Percentiles rank a stretch among this genome's conserved stretches.
Conservation (phyloP, 2,329 filamentous ascomycete species). For the Ilyonectria destructans region DNA sequence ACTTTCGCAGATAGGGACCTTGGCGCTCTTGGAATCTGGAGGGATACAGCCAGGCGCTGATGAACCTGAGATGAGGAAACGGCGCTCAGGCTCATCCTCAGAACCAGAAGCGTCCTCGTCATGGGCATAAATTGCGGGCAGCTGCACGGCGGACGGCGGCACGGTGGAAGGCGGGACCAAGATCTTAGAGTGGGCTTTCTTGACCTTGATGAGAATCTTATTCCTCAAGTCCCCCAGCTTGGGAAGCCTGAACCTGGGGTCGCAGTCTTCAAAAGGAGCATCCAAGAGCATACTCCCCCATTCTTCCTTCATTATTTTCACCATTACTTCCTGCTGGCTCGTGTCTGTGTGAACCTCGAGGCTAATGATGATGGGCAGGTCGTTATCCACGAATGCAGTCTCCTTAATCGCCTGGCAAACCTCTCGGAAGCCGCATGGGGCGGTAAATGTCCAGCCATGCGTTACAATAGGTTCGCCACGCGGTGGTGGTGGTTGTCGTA, state of each 20-base stretch:
- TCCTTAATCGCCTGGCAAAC: conserved; percentile 88
- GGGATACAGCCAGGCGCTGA: conserved; percentile 30
- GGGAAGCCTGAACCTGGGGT: conserved; percentile 73
- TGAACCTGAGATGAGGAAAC: conserved; percentile 33
- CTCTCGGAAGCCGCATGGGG: conserved; percentile 87
- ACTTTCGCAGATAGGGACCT: conserved; percentile 76
- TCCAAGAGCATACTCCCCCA: conserved; percentile 86
- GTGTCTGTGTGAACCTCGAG: conserved; percentile 89
- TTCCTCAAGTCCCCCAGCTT: conserved; percentile 79
- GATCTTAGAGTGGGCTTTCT: conserved; percentile 67
- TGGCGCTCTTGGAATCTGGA: conserved; percentile 55
- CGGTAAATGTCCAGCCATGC: conserved; percentile 88
- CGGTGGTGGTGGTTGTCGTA: conserved; percentile 49
- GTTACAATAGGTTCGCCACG: conserved; percentile 83
- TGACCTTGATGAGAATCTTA: conserved; percentile 90
- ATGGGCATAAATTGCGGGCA: conserved; percentile 47
- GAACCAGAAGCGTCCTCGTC: conserved; percentile 61
- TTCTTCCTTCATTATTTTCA: conserved; percentile 91
- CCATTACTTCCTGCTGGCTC: conserved; percentile 92
- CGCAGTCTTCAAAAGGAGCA: conserved; percentile 63
- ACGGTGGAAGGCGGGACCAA: conserved; percentile 50
- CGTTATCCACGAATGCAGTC: conserved; percentile 82
- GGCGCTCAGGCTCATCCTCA: conserved; percentile 59
- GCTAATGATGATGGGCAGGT: conserved; percentile 90
- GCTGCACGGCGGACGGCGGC: conserved; percentile 52